Evolutionary conservation across 2,329 filamentous ascomycete genomes (phyloP).

Genomic region (Colletotrichum filicis): DNA sequence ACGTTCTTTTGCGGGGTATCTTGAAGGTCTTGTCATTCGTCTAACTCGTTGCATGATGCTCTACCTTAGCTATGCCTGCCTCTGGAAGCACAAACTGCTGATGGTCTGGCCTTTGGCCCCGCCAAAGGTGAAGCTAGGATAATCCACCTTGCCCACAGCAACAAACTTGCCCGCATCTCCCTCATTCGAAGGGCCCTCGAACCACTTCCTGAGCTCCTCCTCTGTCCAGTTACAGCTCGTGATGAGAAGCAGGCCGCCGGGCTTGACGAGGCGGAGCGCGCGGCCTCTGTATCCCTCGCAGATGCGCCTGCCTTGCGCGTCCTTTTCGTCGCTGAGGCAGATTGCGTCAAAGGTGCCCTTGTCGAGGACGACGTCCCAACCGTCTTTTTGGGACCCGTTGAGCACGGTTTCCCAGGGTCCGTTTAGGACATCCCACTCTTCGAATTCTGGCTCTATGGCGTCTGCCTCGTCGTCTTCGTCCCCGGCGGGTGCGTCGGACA

Average conservation of each 20-base stretch:
- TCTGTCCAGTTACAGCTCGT: conserved; percentile 99
- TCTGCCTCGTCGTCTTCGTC: conserved; percentile 24
- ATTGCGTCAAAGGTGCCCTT: conserved; percentile 99
- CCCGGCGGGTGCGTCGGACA: conserved; percentile 40
- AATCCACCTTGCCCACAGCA: conserved; percentile 77
- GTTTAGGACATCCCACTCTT: conserved; percentile 72
- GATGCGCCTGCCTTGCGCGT: conserved; percentile 66
- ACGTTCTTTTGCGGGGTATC: conserved; percentile 5
- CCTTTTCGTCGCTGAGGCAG: conserved; percentile 72
- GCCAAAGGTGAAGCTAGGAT: conserved; percentile 89
- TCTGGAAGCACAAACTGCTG: conserved; percentile 84
- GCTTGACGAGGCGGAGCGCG: conserved; percentile 75
- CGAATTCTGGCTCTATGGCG: conserved; percentile 52
- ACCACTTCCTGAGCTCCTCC: conserved; percentile 84
- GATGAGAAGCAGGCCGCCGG: conserved; percentile 80
- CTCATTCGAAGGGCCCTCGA: conserved; percentile 59
- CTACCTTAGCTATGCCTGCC: conserved; percentile 24
- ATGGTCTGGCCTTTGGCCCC: conserved; percentile 90
- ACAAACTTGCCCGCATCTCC: conserved; percentile 58
- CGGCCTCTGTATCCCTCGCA: conserved; percentile 80
- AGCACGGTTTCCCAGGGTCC: conserved; percentile 50
- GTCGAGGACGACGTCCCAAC: conserved; percentile 94
- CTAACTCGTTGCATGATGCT: conserved; percentile 12
- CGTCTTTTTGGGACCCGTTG: conserved; percentile 48
- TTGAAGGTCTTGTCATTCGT: conserved; percentile 9